A percentile compares a stretch with the other conserved stretches of the same genome.
phyloP scores from a whole-genome alignment of 2,329 filamentous ascomycete genomes.

The Onygenales sp. region DNA sequence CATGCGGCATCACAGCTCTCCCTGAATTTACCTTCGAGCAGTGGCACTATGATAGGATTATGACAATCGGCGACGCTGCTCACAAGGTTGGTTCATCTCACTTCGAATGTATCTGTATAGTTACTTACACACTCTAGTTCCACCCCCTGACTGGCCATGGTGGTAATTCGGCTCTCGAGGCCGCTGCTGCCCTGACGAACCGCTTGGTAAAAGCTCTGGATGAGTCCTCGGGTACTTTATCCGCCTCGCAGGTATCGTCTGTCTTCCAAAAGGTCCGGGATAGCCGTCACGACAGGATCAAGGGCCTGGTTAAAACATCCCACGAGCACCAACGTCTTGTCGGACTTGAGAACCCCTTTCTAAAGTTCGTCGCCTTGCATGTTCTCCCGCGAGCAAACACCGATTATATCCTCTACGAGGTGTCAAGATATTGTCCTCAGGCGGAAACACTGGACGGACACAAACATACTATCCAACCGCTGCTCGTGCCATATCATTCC shows the following conservation, averaged over 20 bases:
- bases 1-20: constrained; percentile 18
- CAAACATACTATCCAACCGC: neutral
- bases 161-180: constrained; percentile 14
- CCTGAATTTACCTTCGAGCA: constrained; percentile 30
- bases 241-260: neutral
- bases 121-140: neutral
- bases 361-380: neutral
- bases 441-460: neutral
- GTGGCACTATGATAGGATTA: constrained; percentile 31
- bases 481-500: neutral
- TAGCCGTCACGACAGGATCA: neutral
- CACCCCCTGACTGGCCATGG: constrained; percentile 12
- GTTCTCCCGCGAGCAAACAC: neutral
- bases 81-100: constrained; percentile 26
- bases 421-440: neutral
- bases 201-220: neutral
- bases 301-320: neutral
- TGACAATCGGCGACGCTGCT: constrained; percentile 33
- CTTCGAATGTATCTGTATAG: neutral
- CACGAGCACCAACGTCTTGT: neutral
- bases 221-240: neutral
- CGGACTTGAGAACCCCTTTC: neutral
- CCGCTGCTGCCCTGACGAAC: constrained; percentile 7
- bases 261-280: neutral
- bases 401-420: neutral